Conservation (phyloP, 2,329 filamentous ascomycete genomes). For the Camptophora hylomeconis region DNA sequence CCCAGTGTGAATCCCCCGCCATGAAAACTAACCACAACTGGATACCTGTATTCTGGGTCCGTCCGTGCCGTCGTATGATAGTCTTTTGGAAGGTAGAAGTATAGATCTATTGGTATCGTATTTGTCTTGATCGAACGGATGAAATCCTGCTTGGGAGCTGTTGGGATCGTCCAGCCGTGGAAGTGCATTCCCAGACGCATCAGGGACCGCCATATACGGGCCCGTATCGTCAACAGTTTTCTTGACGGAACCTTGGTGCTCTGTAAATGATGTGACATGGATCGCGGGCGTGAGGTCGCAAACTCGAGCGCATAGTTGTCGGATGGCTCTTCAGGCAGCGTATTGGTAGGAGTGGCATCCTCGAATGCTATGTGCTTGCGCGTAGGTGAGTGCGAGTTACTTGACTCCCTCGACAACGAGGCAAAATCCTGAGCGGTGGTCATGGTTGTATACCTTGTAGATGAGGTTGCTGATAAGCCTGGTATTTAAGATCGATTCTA, state of each 20-base stretch:
- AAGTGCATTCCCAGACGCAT: slow-evolving; percentile 58
- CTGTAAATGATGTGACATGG: slow-evolving; percentile 16
- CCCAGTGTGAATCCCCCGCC: slow-evolving; percentile 52
- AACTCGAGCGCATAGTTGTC: slow-evolving; percentile 1
- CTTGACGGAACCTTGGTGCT: slow-evolving; percentile 23
- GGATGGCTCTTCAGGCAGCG: not conserved
- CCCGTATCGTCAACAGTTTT: slow-evolving; percentile 50
- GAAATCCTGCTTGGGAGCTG: slow-evolving; percentile 49
- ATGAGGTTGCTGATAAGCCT: no score
- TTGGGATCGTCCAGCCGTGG: slow-evolving; percentile 48
- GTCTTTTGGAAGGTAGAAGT: slow-evolving; percentile 46
- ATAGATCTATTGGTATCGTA: slow-evolving; percentile 38
- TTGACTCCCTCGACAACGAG: no score
- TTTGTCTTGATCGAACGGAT: slow-evolving; percentile 40
- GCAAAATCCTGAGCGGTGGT: no score
- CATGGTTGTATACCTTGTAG: no score
- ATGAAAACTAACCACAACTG: slow-evolving; percentile 51
- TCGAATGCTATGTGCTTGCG: no score
- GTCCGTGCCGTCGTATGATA: slow-evolving; percentile 21
- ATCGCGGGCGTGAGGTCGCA: slow-evolving; percentile 9
- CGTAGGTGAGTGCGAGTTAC: no score
- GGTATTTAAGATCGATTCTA: no score
- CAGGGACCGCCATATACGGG: slow-evolving; percentile 52
- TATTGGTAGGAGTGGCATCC: slow-evolving; percentile 2
- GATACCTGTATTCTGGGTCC: slow-evolving; percentile 33